These are phyloP conservation scores for Salix exigua DNA, from an alignment of 345 rosid species.

Conservation along the genomic window DNA sequence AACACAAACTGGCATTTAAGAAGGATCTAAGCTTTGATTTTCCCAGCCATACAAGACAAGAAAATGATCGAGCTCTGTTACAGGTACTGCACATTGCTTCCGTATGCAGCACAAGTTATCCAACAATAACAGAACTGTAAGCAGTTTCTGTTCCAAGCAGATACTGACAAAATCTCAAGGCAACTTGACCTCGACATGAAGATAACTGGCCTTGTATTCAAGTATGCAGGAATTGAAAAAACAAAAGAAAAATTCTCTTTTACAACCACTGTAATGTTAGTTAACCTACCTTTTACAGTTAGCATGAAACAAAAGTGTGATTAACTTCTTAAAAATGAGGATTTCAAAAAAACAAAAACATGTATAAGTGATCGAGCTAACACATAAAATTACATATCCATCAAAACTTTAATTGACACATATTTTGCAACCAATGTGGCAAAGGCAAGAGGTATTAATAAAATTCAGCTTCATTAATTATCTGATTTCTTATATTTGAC, in stretches of 20 bases:
- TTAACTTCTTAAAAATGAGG: background rate
- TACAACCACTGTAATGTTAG: background rate
- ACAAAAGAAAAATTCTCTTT: background rate
- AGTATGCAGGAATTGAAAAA: background rate
- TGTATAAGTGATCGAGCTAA: background rate
- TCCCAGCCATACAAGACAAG: slow-evolving; percentile 3
- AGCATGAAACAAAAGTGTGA: background rate
- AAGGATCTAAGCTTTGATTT: slow-evolving; percentile 6
- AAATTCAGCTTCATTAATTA: background rate
- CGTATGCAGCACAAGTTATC: slow-evolving; percentile 2
- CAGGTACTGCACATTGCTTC: background rate
- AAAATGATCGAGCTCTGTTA: background rate
- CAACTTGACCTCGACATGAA: background rate
- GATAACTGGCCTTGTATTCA: background rate
- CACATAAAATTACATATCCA: background rate
- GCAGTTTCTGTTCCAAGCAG: background rate
- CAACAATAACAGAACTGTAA: background rate
- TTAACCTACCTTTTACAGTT: background rate
- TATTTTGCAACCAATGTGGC: background rate
- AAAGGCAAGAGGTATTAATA: background rate
- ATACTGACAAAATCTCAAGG: background rate
- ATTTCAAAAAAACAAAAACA: background rate
- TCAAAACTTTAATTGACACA: background rate
- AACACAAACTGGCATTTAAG: slow-evolving; percentile 1
- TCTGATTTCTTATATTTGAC: background rate